Base-by-base conservation (phyloP, 139 green algal species). In the Auxenochlorella pyrenoidosa region DNA sequence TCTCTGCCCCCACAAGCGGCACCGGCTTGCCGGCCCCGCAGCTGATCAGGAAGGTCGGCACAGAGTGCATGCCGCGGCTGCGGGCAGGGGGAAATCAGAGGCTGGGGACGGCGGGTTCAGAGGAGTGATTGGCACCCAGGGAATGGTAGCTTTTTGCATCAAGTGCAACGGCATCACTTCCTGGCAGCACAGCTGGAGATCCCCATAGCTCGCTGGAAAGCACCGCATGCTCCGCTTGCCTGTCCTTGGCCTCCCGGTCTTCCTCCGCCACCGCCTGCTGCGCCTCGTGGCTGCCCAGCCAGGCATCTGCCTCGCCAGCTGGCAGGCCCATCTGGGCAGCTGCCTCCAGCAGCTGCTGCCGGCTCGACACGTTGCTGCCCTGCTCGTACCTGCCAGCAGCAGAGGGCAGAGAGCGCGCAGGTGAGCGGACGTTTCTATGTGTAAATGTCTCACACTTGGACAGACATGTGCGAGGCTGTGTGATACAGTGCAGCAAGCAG, bases 281-380 rank as follows among this genome's bases (percentile, higher is more conserved):
- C n/a, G 75, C 75, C 75, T 81, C 75, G 26, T 28, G 2, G 44
- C 75, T 81, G 44, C 75, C 75, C 43, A 81, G 75, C 75, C 75
- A 81, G 26, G 43, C 44, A 43, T 81, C 75, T 21, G 16, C 75
- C 44, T 81, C 43, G 32, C 30, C 75, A 5, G 43, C 13, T 24
- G 47, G 75, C 43, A 81, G 75, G 44, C 75, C 75, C 75, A 81
- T 43, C 75, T 81, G 44, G 43, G 43, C 28, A 12, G 75, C 75
- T 28, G 75, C 75, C 12, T 8, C 44, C 75, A 81, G 44, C 75
- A 81, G 75, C 75, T 81, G 43, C 30, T 41, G 43, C 12, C 75
- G 75, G 21, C 59, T 30, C 12, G 43, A 65, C 75, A 81, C 30
- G 44, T 81, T 81, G 75, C 43, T 43, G 43, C 75, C 75, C 43